A percentile compares a stretch with the other conserved stretches of the same genome.
Evolutionary conservation across 805 yeast species (phyloP).

Genomic region (Komagataella phaffii): DNA sequence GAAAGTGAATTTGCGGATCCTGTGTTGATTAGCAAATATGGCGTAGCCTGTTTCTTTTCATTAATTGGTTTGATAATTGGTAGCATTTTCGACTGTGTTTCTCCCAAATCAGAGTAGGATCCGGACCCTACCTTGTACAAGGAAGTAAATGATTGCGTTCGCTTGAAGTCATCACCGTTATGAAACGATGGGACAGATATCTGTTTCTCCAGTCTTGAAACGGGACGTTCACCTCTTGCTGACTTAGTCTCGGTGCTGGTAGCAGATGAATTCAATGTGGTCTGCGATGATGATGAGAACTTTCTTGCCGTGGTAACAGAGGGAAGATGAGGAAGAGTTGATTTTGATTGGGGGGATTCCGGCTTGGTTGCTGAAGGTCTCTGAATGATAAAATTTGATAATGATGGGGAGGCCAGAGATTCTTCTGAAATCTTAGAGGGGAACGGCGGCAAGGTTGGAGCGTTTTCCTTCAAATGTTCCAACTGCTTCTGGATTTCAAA

Average conservation of each 20-base stretch:
- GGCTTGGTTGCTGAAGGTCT: neutral
- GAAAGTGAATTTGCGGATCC: neutral
- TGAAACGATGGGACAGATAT: neutral
- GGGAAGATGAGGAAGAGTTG: conserved; percentile 17
- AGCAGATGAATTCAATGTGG: neutral
- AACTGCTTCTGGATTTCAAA: conserved; percentile 33
- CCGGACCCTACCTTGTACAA: neutral
- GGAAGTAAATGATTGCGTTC: neutral
- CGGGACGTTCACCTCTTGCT: neutral
- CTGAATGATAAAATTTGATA: neutral
- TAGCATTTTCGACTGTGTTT: neutral
- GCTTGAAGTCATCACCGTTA: neutral
- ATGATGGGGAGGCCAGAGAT: neutral
- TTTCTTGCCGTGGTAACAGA: conserved; percentile 17
- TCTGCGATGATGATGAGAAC: conserved; percentile 8
- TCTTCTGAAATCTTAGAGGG: neutral
- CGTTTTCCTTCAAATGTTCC: conserved; percentile 13
- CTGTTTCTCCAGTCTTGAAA: neutral
- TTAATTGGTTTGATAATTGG: neutral
- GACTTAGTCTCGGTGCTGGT: neutral
- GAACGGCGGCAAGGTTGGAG: neutral
- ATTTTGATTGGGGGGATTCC: conserved; percentile 8
- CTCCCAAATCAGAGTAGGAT: neutral
- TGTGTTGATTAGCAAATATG: neutral
- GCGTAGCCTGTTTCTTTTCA: neutral